phyloP scores from a whole-genome alignment of 129 eudicot species.

The Daucus carota region DH1_v3.0 NC_030382.2:21387501-21388000 shows the following conservation, averaged over 20 bases:
- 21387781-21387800: constrained; percentile 25
- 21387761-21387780: constrained; percentile 19
- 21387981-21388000: constrained; percentile 49
- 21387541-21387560: neutral
- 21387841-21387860: constrained; percentile 68
- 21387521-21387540: neutral
- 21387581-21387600: too few relatives aligned
- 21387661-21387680: neutral
- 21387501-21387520: neutral
- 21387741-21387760: constrained; percentile 33
- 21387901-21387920: constrained; percentile 24
- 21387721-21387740: constrained; percentile 42
- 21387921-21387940: constrained; percentile 22
- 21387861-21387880: constrained; percentile 44
- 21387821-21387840: constrained; percentile 56
- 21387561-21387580: too few relatives aligned
- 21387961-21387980: constrained; percentile 25
- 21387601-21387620: neutral
- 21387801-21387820: constrained; percentile 21
- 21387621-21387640: neutral
- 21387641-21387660: too few relatives aligned
- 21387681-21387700: neutral
- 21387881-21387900: too few relatives aligned
- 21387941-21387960: constrained; percentile 29
- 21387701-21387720: constrained; percentile 23